Evolutionary conservation across 23 red algal genomes (phyloP).

Genomic region (Gracilaria caudata): DNA sequence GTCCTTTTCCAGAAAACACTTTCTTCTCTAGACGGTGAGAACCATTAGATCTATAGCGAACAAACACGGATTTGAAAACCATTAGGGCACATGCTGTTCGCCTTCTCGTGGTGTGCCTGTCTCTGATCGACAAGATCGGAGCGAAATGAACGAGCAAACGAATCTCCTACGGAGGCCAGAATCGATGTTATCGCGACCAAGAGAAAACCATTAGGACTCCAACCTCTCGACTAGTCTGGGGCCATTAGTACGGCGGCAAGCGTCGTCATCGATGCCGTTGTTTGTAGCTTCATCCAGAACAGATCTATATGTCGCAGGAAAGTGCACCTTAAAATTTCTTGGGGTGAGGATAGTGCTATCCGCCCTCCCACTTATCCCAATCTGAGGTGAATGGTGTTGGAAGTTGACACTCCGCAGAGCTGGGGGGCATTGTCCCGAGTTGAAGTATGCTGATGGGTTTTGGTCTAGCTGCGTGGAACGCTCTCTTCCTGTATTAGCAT

Average conservation of each 20-base stretch:
- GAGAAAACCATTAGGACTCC: background rate
- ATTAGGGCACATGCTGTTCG: no score
- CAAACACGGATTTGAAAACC: background rate
- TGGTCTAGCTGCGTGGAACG: background rate
- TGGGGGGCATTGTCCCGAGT: background rate
- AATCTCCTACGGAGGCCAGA: no score
- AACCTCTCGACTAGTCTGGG: background rate
- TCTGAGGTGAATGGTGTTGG: background rate
- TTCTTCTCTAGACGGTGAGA: background rate
- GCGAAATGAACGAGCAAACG: no score
- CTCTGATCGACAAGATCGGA: no score
- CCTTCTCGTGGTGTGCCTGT: no score
- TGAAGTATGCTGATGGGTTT: background rate
- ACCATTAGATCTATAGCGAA: background rate
- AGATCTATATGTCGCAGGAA: background rate
- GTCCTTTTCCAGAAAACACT: constrained; percentile 37
- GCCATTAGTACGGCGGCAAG: background rate
- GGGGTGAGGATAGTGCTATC: background rate
- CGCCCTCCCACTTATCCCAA: no score
- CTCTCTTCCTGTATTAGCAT: background rate
- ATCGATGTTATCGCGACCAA: background rate
- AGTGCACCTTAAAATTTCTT: background rate
- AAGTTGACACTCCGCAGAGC: no score
- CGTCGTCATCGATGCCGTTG: background rate
- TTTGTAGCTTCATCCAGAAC: background rate